Evolutionary conservation across 345 rosid genomes (phyloP).

Genomic region (Murraya koenigii): DNA sequence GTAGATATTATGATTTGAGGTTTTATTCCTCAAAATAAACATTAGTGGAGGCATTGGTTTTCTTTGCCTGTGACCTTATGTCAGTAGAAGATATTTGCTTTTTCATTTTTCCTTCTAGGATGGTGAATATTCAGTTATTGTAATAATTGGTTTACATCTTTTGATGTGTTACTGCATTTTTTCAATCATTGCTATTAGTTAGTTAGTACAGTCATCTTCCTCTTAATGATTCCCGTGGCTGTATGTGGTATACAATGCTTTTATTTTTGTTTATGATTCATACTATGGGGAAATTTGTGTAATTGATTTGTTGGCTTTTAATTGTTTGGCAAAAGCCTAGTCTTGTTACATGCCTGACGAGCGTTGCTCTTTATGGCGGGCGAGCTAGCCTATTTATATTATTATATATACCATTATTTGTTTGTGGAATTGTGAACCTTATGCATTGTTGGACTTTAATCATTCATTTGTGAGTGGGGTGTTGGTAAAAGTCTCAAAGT

Average conservation of each 20-base stretch:
- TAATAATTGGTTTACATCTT: neutral
- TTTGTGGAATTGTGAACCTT: neutral
- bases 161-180: neutral
- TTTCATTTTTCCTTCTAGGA: neutral
- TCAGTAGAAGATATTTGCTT: neutral
- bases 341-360: too few relatives aligned
- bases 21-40: neutral
- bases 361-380: too few relatives aligned
- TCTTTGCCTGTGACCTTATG: neutral
- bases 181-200: neutral
- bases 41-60: neutral
- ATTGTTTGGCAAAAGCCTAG: too few relatives aligned
- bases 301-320: neutral
- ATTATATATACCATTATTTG: too few relatives aligned
- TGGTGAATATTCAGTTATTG: neutral
- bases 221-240: neutral
- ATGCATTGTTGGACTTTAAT: neutral
- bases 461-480: neutral
- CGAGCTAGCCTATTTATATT: too few relatives aligned
- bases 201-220: neutral
- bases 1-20: neutral
- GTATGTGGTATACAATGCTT: neutral
- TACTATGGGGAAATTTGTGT: neutral
- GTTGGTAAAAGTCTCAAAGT: neutral
- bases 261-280: neutral